These are phyloP conservation scores for Ophiostoma montium DNA, from an alignment of 2,329 filamentous ascomycete species.

Conservation along the genomic window DNA sequence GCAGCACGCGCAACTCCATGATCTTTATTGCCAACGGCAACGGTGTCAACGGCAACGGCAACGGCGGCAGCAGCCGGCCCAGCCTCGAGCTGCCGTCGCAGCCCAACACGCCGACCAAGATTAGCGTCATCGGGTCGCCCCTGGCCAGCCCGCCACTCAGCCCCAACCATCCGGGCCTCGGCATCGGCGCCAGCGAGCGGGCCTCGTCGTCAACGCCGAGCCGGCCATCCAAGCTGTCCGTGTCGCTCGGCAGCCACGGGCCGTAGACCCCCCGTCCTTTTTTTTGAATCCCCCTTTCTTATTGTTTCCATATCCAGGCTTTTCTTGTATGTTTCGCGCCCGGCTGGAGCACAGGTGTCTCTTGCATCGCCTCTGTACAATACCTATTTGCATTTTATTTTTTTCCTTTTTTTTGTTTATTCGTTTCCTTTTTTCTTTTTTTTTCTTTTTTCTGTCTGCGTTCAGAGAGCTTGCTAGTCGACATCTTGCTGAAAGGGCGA, in stretches of 20 bases:
- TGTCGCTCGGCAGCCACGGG: constrained; percentile 11
- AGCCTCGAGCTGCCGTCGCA: not conserved
- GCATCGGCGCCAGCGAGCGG: not conserved
- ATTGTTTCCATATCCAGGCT: not conserved
- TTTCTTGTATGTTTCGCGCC: not conserved
- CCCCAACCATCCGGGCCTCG: not conserved
- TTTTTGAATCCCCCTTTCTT: not conserved
- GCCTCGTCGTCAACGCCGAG: not conserved
- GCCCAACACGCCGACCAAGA: not conserved
- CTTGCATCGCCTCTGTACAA: not conserved
- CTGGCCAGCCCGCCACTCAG: constrained; percentile 2
- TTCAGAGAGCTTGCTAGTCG: not conserved
- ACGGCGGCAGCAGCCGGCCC: not conserved
- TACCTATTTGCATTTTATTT: not conserved
- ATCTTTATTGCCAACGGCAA: not conserved
- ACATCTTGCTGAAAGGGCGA: not conserved
- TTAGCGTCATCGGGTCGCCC: constrained; percentile 2
- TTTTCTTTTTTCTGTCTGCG: not conserved
- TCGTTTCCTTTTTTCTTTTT: not conserved
- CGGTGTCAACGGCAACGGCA: not conserved
- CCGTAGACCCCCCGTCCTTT: not conserved
- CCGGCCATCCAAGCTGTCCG: constrained; percentile 8
- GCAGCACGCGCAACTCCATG: constrained; percentile 1
- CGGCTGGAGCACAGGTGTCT: not conserved
- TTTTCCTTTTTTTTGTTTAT: not conserved